Evolutionary conservation across 345 rosid genomes (phyloP).

Genomic region (Streptanthus diversifolius): DNA sequence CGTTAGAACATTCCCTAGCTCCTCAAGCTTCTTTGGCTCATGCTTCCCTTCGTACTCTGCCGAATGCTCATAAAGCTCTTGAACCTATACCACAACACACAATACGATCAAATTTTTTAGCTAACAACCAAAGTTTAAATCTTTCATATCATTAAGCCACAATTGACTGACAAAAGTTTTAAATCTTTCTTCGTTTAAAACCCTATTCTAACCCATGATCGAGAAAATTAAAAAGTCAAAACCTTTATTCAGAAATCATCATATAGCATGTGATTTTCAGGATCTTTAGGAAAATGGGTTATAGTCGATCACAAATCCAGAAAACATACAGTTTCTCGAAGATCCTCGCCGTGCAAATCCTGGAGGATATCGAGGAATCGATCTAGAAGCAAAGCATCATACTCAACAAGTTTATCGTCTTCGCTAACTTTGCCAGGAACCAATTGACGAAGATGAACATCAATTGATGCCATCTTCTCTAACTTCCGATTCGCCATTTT

Average conservation of each 20-base stretch:
- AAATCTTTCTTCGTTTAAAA: not conserved
- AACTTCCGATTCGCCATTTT: constrained; percentile 55
- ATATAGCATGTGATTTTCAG: not conserved
- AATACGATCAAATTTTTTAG: not conserved
- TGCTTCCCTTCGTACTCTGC: constrained; percentile 89
- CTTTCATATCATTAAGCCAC: not conserved
- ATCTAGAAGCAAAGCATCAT: constrained; percentile 91
- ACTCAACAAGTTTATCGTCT: constrained; percentile 92
- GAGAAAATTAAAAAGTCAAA: not conserved
- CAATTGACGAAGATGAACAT: constrained; percentile 80
- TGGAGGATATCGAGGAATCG: constrained; percentile 96
- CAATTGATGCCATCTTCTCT: constrained; percentile 93
- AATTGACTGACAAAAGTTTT: constrained; percentile 3
- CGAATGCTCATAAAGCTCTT: constrained; percentile 92
- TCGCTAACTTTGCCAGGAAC: constrained; percentile 86
- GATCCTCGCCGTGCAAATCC: constrained; percentile 94
- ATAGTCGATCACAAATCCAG: not conserved
- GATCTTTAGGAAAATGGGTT: not conserved
- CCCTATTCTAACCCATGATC: not conserved
- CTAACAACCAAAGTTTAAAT: not conserved
- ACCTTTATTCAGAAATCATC: not conserved
- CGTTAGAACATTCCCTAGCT: constrained; percentile 74
- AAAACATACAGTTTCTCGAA: constrained; percentile 69
- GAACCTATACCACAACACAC: constrained; percentile 66
- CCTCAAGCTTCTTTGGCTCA: constrained; percentile 72